phyloP scores from a whole-genome alignment of 768 basidiomycete species.

The Lactarius psammicola region DNA sequence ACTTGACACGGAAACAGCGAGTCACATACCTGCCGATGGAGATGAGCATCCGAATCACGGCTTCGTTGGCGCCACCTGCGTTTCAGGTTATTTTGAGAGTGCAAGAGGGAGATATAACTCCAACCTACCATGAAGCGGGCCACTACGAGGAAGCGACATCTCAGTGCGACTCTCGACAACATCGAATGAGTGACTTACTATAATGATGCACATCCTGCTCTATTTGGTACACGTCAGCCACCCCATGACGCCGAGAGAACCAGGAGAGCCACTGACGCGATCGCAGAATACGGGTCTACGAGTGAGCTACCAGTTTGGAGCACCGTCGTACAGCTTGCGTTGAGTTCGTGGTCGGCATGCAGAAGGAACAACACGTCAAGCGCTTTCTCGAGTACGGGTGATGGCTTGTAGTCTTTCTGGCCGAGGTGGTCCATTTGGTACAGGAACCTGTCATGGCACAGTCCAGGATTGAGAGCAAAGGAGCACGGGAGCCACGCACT shows the following conservation, averaged over 20 bases:
- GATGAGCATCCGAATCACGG: constrained; percentile 91
- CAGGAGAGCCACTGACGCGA: constrained; percentile 52
- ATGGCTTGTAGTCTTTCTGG: constrained; percentile 70
- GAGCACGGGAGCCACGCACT: constrained; percentile 47
- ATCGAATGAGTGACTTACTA: constrained; percentile 59
- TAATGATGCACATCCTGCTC: constrained; percentile 83
- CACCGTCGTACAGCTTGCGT: constrained; percentile 82
- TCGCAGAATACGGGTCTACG: constrained; percentile 86
- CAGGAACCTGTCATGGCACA: constrained; percentile 55
- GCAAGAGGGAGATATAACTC: neutral
- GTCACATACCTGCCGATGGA: constrained; percentile 72
- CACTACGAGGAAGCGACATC: constrained; percentile 41
- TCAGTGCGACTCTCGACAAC: neutral
- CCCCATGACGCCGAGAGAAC: neutral
- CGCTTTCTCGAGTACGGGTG: constrained; percentile 83
- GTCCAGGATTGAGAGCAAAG: constrained; percentile 6
- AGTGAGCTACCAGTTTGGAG: constrained; percentile 86
- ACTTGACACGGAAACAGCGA: neutral
- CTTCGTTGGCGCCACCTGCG: constrained; percentile 85
- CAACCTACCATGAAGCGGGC: constrained; percentile 62
- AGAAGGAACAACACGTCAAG: constrained; percentile 85
- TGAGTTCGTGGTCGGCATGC: constrained; percentile 90
- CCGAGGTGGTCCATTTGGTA: constrained; percentile 88
- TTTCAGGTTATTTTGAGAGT: constrained; percentile 1
- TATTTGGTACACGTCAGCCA: constrained; percentile 31